Evolutionary conservation across 1,139 yeast genomes (phyloP), one percentile per base, ranked within the genome.

Genomic region (Debaryomycetaceae sp.): DNA sequence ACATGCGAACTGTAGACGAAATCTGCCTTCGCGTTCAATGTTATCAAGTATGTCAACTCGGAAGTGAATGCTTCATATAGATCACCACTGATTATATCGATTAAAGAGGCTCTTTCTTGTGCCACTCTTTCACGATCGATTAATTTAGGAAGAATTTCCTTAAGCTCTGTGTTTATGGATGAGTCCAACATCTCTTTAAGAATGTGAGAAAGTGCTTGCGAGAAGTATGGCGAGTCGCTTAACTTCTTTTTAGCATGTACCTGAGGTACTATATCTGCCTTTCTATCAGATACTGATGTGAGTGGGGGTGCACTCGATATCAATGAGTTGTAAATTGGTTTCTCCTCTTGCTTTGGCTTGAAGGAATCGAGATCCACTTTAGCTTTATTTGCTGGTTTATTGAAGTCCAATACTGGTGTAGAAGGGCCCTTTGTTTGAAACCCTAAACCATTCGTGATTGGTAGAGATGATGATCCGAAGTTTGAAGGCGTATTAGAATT

Each of bases 41-140:
- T 53, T 2, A 66, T 56, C 29, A 75, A 59, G 46, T 70, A 76
- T 0, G 77, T 53, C 30, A 73, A 61, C 48, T 85, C 91, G 31
- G 75, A 69, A 35, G 86, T 50, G 50, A 86, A 82, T 1, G 88
- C 86, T 9, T 61, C 55, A 45, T 69, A 83, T 1, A 85, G 56
- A 32, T 79, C 83, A 2, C 56, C 53, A 1, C 81, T 53, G 13
- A 81, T 59, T 0, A 63, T 46, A 0, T 66, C 55, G 2, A 81
- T 56, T 0, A 73, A 46, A 4, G 48, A 40, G 2, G 47, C 44
- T 34, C 73, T 65, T 42, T 62, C 64, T 24, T 48, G 47, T 17
- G 47, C 48, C 4, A 51, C 43, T 9, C 53, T 47, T 22, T 60
- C 57, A 13, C 48, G 45, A 2, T 52, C 51, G 2, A 65, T 42